Evolutionary conservation across 345 rosid species (phyloP), one percentile per base, ranked within the genome.

Genomic region (Dipteronia sinensis): DNA sequence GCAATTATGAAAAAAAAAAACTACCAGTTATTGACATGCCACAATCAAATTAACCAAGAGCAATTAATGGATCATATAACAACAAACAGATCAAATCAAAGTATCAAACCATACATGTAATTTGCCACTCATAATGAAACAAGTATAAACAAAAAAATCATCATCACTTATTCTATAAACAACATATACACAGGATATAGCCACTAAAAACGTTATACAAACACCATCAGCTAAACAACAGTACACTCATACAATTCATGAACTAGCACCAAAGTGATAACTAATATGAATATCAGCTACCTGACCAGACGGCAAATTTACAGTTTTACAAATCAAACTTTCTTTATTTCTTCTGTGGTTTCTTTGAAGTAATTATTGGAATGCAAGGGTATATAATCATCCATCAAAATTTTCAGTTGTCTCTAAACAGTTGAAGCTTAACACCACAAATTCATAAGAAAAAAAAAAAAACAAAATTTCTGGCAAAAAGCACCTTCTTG

Each of bases 271-370:
- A 67, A 49, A 7, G 12, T 11, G 46, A 73, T n/a, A 63, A 40
- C 25, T 23, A 10, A 65, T 29, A 61, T 65, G 47, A n/a, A 62
- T 17, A 34, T 0, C 38, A 73, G 29, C 25, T 27, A 91, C 98
- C 98, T 92, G 80, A 92, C 99, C 64, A 96, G 82, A 81, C 88
- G 97, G 80, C 91, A 29, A 29, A 29, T 29, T 29, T 29, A 29
- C 31, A 29, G 2, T 1, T 29, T 29, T 29, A 29, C 3, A 29
- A 29, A 29, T 29, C 31, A 29, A 27, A 29, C 31, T 29, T 1
- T 29, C 2, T 29, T 29, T 29, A 1, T 29, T 29, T 29, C 31
- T 29, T 29, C 31, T 29, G 3, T 29, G 31, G 2, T 29, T 29
- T 29, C 31, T 29, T 29, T 29, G 31, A 29, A 29, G 31, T 29